Evolutionary conservation across 257 asterid genomes (phyloP).

Genomic region (Petunia axillaris): DNA sequence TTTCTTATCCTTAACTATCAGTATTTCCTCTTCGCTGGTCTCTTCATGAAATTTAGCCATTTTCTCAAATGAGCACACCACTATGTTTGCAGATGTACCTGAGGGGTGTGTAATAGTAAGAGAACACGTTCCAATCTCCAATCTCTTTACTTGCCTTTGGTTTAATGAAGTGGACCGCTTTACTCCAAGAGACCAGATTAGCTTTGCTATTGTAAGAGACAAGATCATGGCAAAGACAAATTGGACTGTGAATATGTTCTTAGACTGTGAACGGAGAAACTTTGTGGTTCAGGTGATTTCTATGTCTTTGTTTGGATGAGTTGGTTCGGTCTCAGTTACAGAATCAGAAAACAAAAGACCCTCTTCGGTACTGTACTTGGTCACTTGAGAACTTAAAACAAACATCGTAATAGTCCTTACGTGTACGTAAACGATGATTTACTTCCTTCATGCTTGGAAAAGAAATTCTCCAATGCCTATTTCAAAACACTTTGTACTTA

Average conservation of each 20-base stretch:
- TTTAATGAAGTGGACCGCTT: conserved; percentile 93
- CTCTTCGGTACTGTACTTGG: background rate
- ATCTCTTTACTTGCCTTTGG: conserved; percentile 95
- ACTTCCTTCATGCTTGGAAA: no score
- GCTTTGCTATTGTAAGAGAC: conserved; percentile 90
- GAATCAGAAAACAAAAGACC: background rate
- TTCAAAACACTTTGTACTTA: no score
- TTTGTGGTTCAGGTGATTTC: conserved; percentile 83
- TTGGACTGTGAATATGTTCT: conserved; percentile 81
- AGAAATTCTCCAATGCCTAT: no score
- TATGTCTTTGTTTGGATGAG: background rate
- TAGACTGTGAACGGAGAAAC: conserved; percentile 92
- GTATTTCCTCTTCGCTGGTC: conserved; percentile 8
- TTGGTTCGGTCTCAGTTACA: background rate
- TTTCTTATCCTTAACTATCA: background rate
- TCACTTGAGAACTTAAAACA: background rate
- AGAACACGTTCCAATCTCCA: conserved; percentile 86
- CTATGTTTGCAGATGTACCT: conserved; percentile 73
- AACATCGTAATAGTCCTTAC: background rate
- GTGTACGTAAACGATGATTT: no score
- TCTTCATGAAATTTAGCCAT: background rate
- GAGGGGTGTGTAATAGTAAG: conserved; percentile 91
- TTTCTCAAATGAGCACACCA: background rate
- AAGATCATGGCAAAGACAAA: conserved; percentile 75
- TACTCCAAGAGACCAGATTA: conserved; percentile 91